Evolutionary conservation across 306 rosid species (phyloP), one percentile per base, ranked within the genome.

Genomic region (Quercus aquifolioides): DNA sequence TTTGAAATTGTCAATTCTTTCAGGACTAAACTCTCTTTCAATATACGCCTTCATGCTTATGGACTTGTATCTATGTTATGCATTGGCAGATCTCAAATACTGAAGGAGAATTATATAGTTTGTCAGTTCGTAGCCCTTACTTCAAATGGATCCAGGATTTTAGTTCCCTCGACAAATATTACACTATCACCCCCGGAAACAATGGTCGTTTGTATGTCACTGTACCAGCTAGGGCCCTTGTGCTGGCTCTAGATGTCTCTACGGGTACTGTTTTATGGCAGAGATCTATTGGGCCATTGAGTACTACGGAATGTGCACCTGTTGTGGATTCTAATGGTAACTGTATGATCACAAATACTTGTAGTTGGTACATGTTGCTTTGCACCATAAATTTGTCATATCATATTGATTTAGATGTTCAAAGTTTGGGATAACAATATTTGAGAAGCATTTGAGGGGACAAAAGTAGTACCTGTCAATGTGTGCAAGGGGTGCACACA

Each of bases 141-240:
- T 89, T 90, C 54, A 86, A 84, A 80, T 92, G 98, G 97, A 89
- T 92, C 72, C 90, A 84, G 73, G 98, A 92, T 79, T 87, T 92
- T 7, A 94, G 97, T 71, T 88, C 88, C 20, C 87, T 90, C 1
- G 96, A 80, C 78, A 90, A 84, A 74, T 62, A 65, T 72, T 88
- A 90, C 84, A 80, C 94, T 17, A 6, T 90, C 65, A 84, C 92
- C 28, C 84, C 97, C 0, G 97, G 96, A 83, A 92, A 89, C 87
- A 94, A 92, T 75, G 97, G 98, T 63, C 92, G 73, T 60, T 14
- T 94, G 60, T 94, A 90, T 84, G 86, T 92, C 64, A 89, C 92
- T 23, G 74, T 92, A 71, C 90, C 89, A 31, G 74, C 52, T 5
- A 94, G 78, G 87, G 68, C 90, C 81, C 88, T 90, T 70, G 73